These are phyloP conservation scores for Sindora glabra DNA, from an alignment of 306 rosid species.

Conservation along the genomic window DNA sequence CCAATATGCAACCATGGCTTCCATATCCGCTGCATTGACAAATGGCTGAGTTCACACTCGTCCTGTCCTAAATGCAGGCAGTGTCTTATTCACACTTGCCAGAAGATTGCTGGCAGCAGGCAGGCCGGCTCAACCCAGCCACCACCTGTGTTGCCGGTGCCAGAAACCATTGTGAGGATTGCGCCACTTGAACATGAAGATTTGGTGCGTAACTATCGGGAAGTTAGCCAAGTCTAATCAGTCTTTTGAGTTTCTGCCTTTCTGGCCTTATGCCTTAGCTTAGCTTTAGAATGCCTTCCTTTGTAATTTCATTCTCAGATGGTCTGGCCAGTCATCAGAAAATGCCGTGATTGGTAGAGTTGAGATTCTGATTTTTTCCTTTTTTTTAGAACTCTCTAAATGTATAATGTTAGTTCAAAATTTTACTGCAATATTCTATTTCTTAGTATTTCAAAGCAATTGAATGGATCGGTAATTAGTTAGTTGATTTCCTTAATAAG, in stretches of 20 bases:
- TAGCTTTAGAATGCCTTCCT: not conserved
- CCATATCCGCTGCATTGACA: constrained; percentile 75
- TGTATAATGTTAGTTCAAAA: constrained; percentile 14
- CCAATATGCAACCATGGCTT: constrained; percentile 88
- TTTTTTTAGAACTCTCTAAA: not conserved
- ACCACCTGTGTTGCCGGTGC: constrained; percentile 1
- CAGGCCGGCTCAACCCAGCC: constrained; percentile 35
- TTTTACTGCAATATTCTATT: constrained; percentile 18
- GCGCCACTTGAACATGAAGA: constrained; percentile 56
- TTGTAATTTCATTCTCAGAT: too few relatives aligned
- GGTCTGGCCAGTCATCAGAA: too few relatives aligned
- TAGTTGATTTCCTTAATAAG: too few relatives aligned
- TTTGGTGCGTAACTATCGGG: constrained; percentile 45
- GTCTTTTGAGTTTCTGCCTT: too few relatives aligned
- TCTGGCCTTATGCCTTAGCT: not conserved
- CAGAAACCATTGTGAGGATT: constrained; percentile 38
- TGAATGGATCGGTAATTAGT: too few relatives aligned
- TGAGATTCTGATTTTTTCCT: not conserved
- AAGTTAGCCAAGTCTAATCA: constrained; percentile 12
- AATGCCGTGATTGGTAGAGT: constrained; percentile 6
- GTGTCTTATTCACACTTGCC: constrained; percentile 64
- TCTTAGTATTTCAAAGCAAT: not conserved
- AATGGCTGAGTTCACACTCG: constrained; percentile 80
- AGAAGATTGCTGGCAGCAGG: constrained; percentile 54
- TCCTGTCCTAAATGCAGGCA: constrained; percentile 95